A percentile compares a stretch with the other conserved stretches of the same genome.
Conservation (phyloP, 2,329 filamentous ascomycete genomes). For the Plectosphaerella plurivora region DNA sequence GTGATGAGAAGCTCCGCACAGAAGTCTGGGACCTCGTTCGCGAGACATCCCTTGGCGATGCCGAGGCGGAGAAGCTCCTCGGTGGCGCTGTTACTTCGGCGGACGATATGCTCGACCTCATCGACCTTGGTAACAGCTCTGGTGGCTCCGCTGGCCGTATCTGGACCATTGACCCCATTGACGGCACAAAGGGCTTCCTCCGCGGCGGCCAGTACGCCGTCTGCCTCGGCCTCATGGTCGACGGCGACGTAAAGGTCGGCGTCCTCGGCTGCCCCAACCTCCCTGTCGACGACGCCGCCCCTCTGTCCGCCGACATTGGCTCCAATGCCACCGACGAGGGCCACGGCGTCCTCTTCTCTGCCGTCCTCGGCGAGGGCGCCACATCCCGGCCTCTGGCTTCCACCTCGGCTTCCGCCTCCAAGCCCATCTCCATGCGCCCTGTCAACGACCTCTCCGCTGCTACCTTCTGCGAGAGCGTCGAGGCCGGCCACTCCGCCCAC, state of each 20-base stretch:
- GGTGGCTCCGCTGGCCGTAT: conserved; percentile 74
- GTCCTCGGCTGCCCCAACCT: conserved; percentile 95
- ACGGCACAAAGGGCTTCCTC: conserved; percentile 96
- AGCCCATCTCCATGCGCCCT: conserved; percentile 74
- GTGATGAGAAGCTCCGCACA: conserved; percentile 60
- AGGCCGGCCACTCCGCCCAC: conserved; percentile 88
- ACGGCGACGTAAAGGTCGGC: conserved; percentile 90
- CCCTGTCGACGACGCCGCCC: conserved; percentile 74
- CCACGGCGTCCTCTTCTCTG: conserved; percentile 84
- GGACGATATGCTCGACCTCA: conserved; percentile 62
- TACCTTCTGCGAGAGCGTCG: conserved; percentile 95
- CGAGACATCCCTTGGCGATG: conserved; percentile 64
- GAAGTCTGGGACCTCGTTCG: conserved; percentile 81
- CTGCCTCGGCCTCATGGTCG: conserved; percentile 85
- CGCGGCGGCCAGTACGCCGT: conserved; percentile 96
- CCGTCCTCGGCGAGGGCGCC: conserved; percentile 74
- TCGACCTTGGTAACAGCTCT: conserved; percentile 64
- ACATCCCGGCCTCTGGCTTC: conserved; percentile 67
- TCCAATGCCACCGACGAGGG: conserved; percentile 69
- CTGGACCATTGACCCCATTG: conserved; percentile 96
- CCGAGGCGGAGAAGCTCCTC: conserved; percentile 59
- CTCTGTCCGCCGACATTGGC: conserved; percentile 68
- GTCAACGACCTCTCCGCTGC: conserved; percentile 71
- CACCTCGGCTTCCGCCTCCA: conserved; percentile 44
- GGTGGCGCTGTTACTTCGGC: conserved; percentile 64